Percentiles rank a stretch among this genome's conserved stretches.
Conservation (phyloP, 768 basidiomycete genomes). For the Lyophyllum atratum region DNA sequence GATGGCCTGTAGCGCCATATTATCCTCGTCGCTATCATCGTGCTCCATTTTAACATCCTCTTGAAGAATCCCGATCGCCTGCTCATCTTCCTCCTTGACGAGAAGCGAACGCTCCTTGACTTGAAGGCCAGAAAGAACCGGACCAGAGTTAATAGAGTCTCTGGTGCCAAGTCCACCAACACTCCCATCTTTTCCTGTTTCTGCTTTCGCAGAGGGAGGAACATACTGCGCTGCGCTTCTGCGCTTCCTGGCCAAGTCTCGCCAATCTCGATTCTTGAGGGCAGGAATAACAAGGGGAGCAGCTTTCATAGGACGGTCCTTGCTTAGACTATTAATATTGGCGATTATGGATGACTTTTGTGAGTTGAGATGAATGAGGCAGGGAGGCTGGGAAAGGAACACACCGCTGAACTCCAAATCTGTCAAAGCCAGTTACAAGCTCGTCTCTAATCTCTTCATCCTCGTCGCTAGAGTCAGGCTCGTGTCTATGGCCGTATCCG, state of each 20-base stretch:
- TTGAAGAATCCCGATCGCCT: slow-evolving; percentile 13
- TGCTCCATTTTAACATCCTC: slow-evolving; percentile 33
- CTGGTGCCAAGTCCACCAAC: slow-evolving; percentile 76
- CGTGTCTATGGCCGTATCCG: slow-evolving; percentile 26
- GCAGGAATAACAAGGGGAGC: slow-evolving; percentile 85
- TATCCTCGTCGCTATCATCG: slow-evolving; percentile 70
- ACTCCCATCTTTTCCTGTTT: slow-evolving; percentile 67
- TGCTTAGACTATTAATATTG: slow-evolving; percentile 40
- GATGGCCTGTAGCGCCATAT: slow-evolving; percentile 78
- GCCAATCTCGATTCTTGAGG: slow-evolving; percentile 89
- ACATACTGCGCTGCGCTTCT: slow-evolving; percentile 57
- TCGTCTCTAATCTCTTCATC: slow-evolving; percentile 65
- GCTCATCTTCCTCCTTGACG: slow-evolving; percentile 31
- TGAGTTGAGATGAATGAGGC: slow-evolving; percentile 70
- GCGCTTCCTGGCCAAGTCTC: slow-evolving; percentile 72
- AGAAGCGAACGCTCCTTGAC: slow-evolving; percentile 36
- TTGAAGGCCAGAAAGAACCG: slow-evolving; percentile 70
- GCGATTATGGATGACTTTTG: slow-evolving; percentile 45
- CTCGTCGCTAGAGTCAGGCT: slow-evolving; percentile 60
- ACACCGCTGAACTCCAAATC: slow-evolving; percentile 84
- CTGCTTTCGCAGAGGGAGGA: slow-evolving; percentile 58
- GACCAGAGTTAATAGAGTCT: slow-evolving; percentile 78
- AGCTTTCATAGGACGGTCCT: slow-evolving; percentile 45
- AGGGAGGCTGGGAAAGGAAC: slow-evolving; percentile 37
- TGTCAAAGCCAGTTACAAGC: slow-evolving; percentile 71